These are phyloP conservation scores for Madurella mycetomatis DNA, from an alignment of 2,329 filamentous ascomycete genomes.

Conservation along the genomic window DNA sequence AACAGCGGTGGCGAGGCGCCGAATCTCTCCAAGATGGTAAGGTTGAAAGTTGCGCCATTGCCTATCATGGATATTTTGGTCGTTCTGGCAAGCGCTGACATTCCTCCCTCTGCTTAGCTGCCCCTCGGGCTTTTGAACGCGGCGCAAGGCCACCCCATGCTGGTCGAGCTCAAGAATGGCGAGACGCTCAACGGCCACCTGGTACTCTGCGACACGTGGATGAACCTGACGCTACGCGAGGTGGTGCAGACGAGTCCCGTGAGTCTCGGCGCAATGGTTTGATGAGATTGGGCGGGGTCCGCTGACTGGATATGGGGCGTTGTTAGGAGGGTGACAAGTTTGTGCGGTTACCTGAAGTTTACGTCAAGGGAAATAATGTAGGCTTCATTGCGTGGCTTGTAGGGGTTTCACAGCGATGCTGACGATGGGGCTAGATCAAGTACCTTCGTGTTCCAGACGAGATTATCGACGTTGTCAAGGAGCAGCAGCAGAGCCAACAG, in stretches of 20 bases:
- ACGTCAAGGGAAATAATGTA: constrained; percentile 96
- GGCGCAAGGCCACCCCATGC: constrained; percentile 95
- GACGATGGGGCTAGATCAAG: constrained; percentile 68
- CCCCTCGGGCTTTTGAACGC: constrained; percentile 84
- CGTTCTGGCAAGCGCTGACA: neutral
- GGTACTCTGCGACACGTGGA: constrained; percentile 98
- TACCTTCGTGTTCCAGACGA: constrained; percentile 95
- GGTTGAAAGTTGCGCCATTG: neutral
- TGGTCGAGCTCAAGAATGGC: constrained; percentile 95
- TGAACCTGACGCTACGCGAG: constrained; percentile 97
- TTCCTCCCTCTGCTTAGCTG: constrained; percentile 41
- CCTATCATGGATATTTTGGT: no score
- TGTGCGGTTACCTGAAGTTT: constrained; percentile 85
- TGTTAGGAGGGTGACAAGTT: constrained; percentile 85
- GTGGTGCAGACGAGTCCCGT: constrained; percentile 92
- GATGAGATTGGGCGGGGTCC: neutral
- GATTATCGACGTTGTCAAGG: constrained; percentile 90
- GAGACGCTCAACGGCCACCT: constrained; percentile 96
- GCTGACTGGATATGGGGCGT: constrained; percentile 15
- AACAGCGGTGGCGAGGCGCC: neutral
- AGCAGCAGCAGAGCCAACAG: constrained; percentile 74
- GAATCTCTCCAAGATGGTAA: neutral
- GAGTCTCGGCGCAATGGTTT: constrained; percentile 25
- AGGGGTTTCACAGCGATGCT: neutral
- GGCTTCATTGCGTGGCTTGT: constrained; percentile 31